A percentile compares a stretch with the other conserved stretches of the same genome.
Conservation (phyloP, 305 asterid species). For the Fraxinus ornus region DNA sequence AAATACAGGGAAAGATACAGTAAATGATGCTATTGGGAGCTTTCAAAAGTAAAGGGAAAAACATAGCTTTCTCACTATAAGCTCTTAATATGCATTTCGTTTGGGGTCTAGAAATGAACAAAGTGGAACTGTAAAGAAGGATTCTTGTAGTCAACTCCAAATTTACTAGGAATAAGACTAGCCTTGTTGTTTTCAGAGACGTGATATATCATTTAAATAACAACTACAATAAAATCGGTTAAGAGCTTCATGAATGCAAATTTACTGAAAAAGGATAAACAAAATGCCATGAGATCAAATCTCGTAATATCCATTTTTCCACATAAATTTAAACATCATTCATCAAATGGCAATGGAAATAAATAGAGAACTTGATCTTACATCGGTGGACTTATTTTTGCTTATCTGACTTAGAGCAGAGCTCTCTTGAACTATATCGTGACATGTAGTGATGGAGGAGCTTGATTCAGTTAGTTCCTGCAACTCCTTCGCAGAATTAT, state of each 20-base stretch:
- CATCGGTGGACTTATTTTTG: constrained; percentile 36
- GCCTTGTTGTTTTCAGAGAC: no score
- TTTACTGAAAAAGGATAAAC: background rate
- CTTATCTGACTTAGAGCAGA: constrained; percentile 14
- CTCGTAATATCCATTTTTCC: background rate
- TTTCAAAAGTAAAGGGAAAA: background rate
- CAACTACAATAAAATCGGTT: background rate
- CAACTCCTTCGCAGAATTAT: constrained; percentile 22
- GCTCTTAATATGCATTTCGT: background rate
- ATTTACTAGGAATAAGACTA: no score
- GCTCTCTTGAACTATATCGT: constrained; percentile 26
- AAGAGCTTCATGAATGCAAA: background rate
- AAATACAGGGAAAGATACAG: background rate
- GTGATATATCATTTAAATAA: background rate
- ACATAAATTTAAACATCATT: background rate
- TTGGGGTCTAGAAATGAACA: background rate
- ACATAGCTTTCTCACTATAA: background rate
- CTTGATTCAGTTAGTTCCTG: constrained; percentile 32
- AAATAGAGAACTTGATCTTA: constrained; percentile 26
- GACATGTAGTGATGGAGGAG: constrained; percentile 7
- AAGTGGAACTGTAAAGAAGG: background rate
- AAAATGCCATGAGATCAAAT: background rate
- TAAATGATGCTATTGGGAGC: background rate
- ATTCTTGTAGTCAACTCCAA: background rate
- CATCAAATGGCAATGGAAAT: background rate